Evolutionary conservation across 2,329 filamentous ascomycete genomes (phyloP), one percentile per base, ranked within the genome.

Genomic region (Pleochaeta shiraiana): DNA sequence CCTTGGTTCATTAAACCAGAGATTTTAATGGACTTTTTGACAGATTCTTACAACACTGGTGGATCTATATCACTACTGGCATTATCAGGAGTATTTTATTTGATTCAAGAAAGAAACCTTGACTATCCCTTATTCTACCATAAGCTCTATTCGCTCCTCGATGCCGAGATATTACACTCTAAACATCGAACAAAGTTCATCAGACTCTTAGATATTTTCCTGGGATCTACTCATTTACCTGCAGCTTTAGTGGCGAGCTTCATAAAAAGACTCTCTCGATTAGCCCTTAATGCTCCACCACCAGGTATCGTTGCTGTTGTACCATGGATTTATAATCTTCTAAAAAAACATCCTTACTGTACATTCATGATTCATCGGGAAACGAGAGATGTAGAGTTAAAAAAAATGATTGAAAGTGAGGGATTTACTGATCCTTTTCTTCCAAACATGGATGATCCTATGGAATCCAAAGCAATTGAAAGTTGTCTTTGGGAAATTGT

Each of bases 301-400:
- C 84, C 88, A 37, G 91, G 90, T 33, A 87, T 97, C 64, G 91
- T 97, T 19, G 86, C 85, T 64, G 84, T 95, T 57, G 80, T 97
- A 11, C 95, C 93, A 0, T 96, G 90, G 84, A 85, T 92, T 63
- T 98, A 98, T 78, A 98, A 98, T 75, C 81, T 95, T 69, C 81
- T 98, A 73, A 93, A 89, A 74, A 82, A 82, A 68, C 93, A 98
- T 73, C 92, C 92, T 0, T 84, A 85, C 0, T 95, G 90, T 72
- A 95, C 92, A 0, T 97, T 95, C 71, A 95, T 98, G 90, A 83
- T 98, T 69, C 95, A 98, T 74, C 84, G 93, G 64, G 83, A 83
- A 66, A 77, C 81, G 43, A 80, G 79, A 60, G 83, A 84, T 50
- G 72, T 79, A 1, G 80, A 83, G 63, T 76, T 78, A 62, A 82